Base-by-base conservation (phyloP, 2,329 filamentous ascomycete species). In the Paraconiothyrium brasiliense region DNA sequence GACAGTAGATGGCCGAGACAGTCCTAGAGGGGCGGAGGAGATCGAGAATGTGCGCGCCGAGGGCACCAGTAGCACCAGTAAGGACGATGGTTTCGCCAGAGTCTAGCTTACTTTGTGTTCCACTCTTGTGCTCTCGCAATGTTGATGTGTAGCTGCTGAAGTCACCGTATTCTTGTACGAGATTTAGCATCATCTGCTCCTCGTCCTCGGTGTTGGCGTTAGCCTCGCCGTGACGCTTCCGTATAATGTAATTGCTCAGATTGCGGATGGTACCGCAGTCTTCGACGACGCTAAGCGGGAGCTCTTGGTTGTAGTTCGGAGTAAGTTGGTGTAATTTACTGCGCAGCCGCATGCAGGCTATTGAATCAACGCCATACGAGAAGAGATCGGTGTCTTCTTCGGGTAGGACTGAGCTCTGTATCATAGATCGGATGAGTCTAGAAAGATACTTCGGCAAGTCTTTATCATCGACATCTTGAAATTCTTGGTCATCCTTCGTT, bases 211-310 rank as follows among this genome's bases (percentile, higher is more conserved):
- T 68, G 3, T 69, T 57, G 20, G 67, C 65, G 20, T 74, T 67
- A n/a, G 63, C 52, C 30, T 76, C 69, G 47, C 80, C 79, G 55
- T 80, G 72, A 41, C 84, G 73, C 47, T 75, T 74, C 47, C 76
- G 72, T 27, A 79, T 57, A 9, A 85, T 70, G 54, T 76, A 78
- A 11, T 79, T 69, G 22, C 73, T 71, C 14, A 83, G 71, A 48
- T 76, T 73, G 16, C 79, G 65, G n/a, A 89, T 76, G 2, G 81
- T 87, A 0, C 86, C 85, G 58, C 83, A 84, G 61, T 90, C 86
- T 64, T 89, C 88, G 0, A 90, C 82, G 1, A 89, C 71, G 60
- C 86, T 89, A 61, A 85, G 77, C 0, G 87, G 86, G 1, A 89
- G 69, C 0, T 75, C 68, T 32, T 69, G 63, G n/a, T 73, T 56